Evolutionary conservation across 2,329 filamentous ascomycete genomes (phyloP).

Genomic region (Colletotrichum cordylinicola): DNA sequence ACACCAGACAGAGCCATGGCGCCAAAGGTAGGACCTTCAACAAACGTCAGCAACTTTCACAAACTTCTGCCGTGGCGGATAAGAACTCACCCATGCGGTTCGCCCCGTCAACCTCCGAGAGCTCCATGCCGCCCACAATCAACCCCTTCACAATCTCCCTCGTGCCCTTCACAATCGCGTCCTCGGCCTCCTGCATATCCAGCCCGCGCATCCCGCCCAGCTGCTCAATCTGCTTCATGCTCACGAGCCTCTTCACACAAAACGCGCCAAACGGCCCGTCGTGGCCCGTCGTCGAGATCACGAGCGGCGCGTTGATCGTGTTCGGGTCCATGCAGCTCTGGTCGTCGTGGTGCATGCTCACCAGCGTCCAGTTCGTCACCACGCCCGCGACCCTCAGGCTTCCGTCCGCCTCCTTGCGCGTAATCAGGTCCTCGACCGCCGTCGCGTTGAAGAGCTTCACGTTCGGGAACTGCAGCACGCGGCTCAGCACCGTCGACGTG

Average conservation of each 20-base stretch:
- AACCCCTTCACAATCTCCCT: slow-evolving; percentile 87
- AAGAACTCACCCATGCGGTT: slow-evolving; percentile 76
- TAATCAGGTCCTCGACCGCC: slow-evolving; percentile 90
- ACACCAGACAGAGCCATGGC: slow-evolving; percentile 89
- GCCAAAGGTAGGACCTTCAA: slow-evolving; percentile 59
- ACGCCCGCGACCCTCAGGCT: slow-evolving; percentile 81
- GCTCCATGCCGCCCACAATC: slow-evolving; percentile 94
- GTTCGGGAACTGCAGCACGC: slow-evolving; percentile 85
- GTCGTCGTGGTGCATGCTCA: slow-evolving; percentile 85
- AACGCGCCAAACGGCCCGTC: slow-evolving; percentile 93
- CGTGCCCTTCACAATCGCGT: slow-evolving; percentile 92
- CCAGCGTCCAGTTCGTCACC: slow-evolving; percentile 95
- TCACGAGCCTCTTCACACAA: slow-evolving; percentile 87
- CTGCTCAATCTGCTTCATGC: slow-evolving; percentile 83
- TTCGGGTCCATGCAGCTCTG: slow-evolving; percentile 97
- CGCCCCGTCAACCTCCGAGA: slow-evolving; percentile 87
- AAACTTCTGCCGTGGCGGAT: background rate
- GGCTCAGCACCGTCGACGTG: slow-evolving; percentile 84
- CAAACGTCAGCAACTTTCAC: background rate
- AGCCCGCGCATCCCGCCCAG: slow-evolving; percentile 92
- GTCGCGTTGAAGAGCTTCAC: slow-evolving; percentile 98
- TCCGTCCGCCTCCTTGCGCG: slow-evolving; percentile 63
- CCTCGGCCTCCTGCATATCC: slow-evolving; percentile 91
- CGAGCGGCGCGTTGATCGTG: slow-evolving; percentile 90
- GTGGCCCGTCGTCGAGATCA: slow-evolving; percentile 91